phyloP scores from a whole-genome alignment of 805 yeast genomes.

The Kuraishia borneana region DNA sequence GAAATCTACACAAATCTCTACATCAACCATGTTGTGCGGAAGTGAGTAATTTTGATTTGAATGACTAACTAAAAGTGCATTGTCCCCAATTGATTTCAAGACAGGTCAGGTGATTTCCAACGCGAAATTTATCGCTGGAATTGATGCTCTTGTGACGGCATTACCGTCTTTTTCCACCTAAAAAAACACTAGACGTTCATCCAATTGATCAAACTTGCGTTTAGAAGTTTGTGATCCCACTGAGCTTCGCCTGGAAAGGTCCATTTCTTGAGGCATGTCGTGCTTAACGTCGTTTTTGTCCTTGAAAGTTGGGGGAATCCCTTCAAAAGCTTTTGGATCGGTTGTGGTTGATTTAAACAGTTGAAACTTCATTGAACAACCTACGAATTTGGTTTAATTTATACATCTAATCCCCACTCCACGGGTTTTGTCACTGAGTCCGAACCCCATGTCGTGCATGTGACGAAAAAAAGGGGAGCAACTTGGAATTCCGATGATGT shows the following conservation, averaged over 20 bases:
- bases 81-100: conserved; percentile 47
- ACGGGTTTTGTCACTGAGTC: too few species aligned
- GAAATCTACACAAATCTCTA: conserved; percentile 51
- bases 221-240: not conserved
- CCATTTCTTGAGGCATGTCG: too few species aligned
- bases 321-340: too few species aligned
- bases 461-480: too few species aligned
- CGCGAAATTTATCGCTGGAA: conserved; percentile 39
- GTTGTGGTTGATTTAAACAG: too few species aligned
- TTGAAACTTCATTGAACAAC: too few species aligned
- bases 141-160: conserved; percentile 24
- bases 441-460: too few species aligned
- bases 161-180: conserved; percentile 1
- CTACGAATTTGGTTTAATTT: too few species aligned
- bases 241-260: not conserved
- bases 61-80: conserved; percentile 17
- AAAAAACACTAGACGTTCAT: not conserved
- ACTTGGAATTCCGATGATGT: too few species aligned
- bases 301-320: too few species aligned
- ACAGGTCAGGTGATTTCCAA: conserved; percentile 43
- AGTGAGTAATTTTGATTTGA: conserved; percentile 20
- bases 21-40: conserved; percentile 49
- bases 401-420: too few species aligned
- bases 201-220: not conserved
- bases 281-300: too few species aligned